phyloP scores from a whole-genome alignment of 768 basidiomycete genomes.

The Rhodotorula babjevae region DNA sequence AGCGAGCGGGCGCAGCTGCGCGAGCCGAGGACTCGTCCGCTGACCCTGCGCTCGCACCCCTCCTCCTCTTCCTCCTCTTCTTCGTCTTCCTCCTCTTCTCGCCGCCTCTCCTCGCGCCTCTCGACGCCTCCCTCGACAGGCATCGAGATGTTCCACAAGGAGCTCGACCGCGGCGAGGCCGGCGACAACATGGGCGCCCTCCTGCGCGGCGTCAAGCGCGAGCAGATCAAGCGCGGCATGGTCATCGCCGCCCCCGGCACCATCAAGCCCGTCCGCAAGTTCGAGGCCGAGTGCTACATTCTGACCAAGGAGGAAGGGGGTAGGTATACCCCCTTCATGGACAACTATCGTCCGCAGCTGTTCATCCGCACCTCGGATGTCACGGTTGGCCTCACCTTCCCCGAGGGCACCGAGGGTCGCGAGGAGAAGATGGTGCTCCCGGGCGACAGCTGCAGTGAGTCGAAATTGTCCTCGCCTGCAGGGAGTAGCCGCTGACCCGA shows the following conservation, averaged over 20 bases:
- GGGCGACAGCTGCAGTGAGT: too few relatives aligned
- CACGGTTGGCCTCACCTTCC: conserved; percentile 77
- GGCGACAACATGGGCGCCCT: conserved; percentile 99
- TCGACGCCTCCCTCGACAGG: not conserved
- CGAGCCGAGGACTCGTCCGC: too few relatives aligned
- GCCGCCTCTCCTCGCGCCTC: not conserved
- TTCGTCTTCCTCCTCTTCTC: not conserved
- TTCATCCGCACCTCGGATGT: conserved; percentile 95
- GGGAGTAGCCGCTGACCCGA: too few relatives aligned
- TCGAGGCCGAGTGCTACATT: conserved; percentile 86
- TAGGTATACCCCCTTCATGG: conserved; percentile 66
- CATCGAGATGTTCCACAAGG: conserved; percentile 97
- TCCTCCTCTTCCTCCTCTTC: not conserved
- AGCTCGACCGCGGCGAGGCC: conserved; percentile 93
- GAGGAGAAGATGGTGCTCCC: conserved; percentile 71
- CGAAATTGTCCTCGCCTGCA: too few relatives aligned
- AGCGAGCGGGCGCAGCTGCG: too few relatives aligned
- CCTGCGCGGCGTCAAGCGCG: conserved; percentile 93
- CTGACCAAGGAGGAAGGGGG: conserved; percentile 77
- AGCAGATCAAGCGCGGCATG: conserved; percentile 89
- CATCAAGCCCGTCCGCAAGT: conserved; percentile 90
- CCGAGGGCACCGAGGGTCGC: conserved; percentile 69
- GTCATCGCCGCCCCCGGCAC: conserved; percentile 82
- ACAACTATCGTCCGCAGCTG: conserved; percentile 84
- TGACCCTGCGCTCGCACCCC: not conserved